Conservation (phyloP, 164 flowering plant species). For the Berberis vulgaris region DNA sequence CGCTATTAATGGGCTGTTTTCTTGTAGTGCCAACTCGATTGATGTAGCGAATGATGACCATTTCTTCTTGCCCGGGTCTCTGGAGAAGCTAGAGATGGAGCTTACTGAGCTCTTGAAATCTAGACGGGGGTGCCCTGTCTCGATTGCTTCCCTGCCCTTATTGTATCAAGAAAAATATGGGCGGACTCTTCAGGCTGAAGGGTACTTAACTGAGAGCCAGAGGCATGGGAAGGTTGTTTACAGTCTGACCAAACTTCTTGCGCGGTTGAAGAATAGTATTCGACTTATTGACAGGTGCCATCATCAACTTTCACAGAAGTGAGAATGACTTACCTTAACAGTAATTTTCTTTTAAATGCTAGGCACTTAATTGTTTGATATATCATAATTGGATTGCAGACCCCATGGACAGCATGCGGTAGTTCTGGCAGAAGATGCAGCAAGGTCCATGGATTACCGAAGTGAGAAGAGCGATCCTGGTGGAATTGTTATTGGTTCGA, state of each 20-base stretch:
- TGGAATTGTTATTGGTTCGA: too few species aligned
- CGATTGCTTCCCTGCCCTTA: conserved; percentile 83
- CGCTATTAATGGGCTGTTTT: too few species aligned
- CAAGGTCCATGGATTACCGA: too few species aligned
- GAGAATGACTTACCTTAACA: neutral
- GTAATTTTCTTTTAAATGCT: neutral
- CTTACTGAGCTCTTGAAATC: conserved; percentile 59
- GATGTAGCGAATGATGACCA: conserved; percentile 42
- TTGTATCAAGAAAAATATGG: conserved; percentile 73
- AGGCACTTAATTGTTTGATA: neutral
- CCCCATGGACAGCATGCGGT: too few species aligned
- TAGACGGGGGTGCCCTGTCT: conserved; percentile 62
- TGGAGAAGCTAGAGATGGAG: conserved; percentile 68
- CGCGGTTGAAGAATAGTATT: conserved; percentile 59
- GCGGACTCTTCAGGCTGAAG: conserved; percentile 68
- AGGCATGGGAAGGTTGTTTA: conserved; percentile 87
- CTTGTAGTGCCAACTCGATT: neutral
- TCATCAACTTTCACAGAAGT: neutral
- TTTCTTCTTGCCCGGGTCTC: conserved; percentile 49
- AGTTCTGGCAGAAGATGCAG: too few species aligned
- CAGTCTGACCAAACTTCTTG: conserved; percentile 80
- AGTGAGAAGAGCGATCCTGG: too few species aligned
- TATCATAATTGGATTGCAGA: conserved; percentile 2
- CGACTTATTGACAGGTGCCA: conserved; percentile 67
- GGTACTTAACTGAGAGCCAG: conserved; percentile 90